These are phyloP conservation scores for Colletotrichum aenigma DNA, from an alignment of 2,329 filamentous ascomycete genomes.

Conservation along the genomic window DNA sequence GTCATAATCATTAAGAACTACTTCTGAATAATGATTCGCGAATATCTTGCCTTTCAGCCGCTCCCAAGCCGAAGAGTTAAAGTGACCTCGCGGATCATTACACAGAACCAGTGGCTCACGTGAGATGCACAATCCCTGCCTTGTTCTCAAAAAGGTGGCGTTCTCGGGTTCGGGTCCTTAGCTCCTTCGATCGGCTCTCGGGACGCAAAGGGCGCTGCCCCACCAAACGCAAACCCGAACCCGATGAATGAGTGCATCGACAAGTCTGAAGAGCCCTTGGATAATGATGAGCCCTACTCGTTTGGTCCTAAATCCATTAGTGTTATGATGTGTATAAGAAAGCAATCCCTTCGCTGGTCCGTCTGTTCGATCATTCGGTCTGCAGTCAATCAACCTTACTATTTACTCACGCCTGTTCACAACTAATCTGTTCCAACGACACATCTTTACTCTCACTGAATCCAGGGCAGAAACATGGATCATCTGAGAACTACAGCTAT, in stretches of 20 bases:
- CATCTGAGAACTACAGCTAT: background rate
- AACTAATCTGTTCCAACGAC: background rate
- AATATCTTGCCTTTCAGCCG: no score
- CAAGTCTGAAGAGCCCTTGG: background rate
- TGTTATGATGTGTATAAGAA: background rate
- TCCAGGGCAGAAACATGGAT: background rate
- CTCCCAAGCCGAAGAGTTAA: background rate
- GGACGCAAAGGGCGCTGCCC: background rate
- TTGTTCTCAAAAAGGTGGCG: background rate
- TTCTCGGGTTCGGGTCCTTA: background rate
- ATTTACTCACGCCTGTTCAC: accelerated
- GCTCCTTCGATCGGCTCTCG: background rate
- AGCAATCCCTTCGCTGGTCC: accelerated
- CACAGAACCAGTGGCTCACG: background rate
- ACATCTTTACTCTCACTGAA: background rate
- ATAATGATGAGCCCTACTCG: background rate
- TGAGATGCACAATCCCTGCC: background rate
- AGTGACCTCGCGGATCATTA: background rate
- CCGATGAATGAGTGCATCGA: background rate
- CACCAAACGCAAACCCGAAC: background rate
- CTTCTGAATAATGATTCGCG: no score
- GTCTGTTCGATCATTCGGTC: background rate
- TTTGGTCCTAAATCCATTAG: background rate
- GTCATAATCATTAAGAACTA: no score
- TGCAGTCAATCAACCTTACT: background rate